phyloP scores from a whole-genome alignment of 2,329 filamentous ascomycete genomes.

The Nigrograna mackinnonii region DNA sequence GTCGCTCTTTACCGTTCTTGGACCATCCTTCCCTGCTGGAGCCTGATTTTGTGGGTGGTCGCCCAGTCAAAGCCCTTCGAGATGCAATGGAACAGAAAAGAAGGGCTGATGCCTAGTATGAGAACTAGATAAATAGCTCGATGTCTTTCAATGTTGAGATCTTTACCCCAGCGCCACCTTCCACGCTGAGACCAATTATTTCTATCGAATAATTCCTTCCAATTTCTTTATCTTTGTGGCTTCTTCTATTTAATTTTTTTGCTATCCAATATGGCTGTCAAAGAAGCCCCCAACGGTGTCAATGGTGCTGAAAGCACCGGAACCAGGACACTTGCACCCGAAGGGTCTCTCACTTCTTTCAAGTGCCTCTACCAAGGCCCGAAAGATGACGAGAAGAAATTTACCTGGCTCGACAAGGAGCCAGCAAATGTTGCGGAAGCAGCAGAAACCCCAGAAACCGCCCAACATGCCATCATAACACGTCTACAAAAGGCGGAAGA shows the following conservation, averaged over 20 bases:
- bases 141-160: no score
- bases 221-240: not conserved
- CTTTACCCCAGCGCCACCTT: no score
- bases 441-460: slow-evolving; percentile 64
- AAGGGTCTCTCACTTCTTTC: slow-evolving; percentile 20
- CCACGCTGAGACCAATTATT: no score
- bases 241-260: not conserved
- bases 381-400: slow-evolving; percentile 26
- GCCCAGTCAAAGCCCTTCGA: no score
- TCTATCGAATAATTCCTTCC: no score
- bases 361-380: slow-evolving; percentile 24
- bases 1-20: no score
- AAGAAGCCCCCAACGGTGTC: slow-evolving; percentile 3
- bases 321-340: slow-evolving; percentile 3
- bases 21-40: no score
- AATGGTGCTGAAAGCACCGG: not conserved
- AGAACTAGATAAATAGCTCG: no score
- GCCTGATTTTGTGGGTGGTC: no score
- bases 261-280: slow-evolving; percentile 1
- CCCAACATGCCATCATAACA: slow-evolving; percentile 54
- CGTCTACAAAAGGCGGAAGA: slow-evolving; percentile 49
- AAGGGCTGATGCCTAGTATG: no score
- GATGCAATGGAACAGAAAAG: no score
- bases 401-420: slow-evolving; percentile 28
- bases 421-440: slow-evolving; percentile 25